Conservation (phyloP, 345 rosid species). For the Firmiana major region DNA sequence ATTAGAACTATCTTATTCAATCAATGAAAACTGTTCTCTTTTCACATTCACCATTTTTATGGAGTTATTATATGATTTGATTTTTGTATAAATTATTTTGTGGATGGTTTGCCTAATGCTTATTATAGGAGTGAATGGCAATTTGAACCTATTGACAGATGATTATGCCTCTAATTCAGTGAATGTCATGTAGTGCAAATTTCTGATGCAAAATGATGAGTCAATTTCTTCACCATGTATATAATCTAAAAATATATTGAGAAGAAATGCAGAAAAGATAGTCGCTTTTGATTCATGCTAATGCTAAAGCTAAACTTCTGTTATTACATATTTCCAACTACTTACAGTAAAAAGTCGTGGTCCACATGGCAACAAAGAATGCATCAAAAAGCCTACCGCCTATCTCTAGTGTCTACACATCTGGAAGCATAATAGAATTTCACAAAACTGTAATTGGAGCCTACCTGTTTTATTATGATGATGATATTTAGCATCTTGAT, state of each 20-base stretch:
- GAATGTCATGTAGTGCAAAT: too few relatives aligned
- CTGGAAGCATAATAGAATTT: neutral
- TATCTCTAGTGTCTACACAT: neutral
- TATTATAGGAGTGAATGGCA: too few relatives aligned
- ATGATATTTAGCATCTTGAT: constrained; percentile 41
- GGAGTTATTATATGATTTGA: neutral
- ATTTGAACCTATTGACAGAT: too few relatives aligned
- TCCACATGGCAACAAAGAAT: too few relatives aligned
- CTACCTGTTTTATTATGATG: neutral
- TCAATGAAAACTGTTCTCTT: neutral
- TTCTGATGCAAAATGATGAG: too few relatives aligned
- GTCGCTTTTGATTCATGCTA: neutral
- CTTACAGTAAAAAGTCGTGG: neutral
- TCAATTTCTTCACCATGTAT: too few relatives aligned
- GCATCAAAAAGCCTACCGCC: neutral
- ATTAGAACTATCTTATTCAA: neutral
- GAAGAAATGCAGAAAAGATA: neutral
- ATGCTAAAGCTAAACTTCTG: neutral
- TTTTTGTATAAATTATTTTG: too few relatives aligned
- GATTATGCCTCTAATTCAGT: too few relatives aligned
- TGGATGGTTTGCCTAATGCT: too few relatives aligned
- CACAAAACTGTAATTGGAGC: neutral
- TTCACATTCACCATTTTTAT: neutral
- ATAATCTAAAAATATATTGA: neutral
- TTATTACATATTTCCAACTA: neutral